Evolutionary conservation across 176 grass and related monocot species (phyloP), one percentile per base, ranked within the genome.

Genomic region (Rhynchospora pubera): DNA sequence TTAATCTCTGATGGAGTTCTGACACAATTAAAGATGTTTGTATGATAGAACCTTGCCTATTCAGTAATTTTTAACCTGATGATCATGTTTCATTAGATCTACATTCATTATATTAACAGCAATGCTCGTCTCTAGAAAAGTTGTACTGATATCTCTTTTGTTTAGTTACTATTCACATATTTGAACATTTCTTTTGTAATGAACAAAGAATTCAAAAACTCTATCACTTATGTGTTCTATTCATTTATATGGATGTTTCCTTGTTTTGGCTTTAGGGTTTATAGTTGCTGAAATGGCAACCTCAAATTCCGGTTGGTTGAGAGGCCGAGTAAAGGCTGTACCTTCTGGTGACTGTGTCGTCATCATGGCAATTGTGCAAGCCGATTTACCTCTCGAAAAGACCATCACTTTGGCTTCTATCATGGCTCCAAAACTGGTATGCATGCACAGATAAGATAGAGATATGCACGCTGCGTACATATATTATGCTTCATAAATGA

Each of bases 321-420:
- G 90, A 86, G 96, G 96, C 57, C 92, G 84, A 85, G 96, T 98
- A 72, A 98, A 98, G 85, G 96, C 89, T 13, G 96, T 98, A 65
- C 88, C 92, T 68, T 98, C 96, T 43, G 96, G 96, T 60, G 96
- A 98, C 65, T 93, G 89, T 47, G 59, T 98, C 57, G 82, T 95
- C 22, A 95, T 98, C 57, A 98, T 98, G 88, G 96, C 92, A 55
- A 90, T 79, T 57, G 88, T 89, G 5, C 95, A 90, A 62, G 87
- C 90, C 16, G 95, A 94, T 47, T 85, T 94, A 12, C 92, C 92
- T 7, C 95, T 91, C 11, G 96, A 98, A 84, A 98, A 95, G 79
- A 89, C 92, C n/a, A 88, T 98, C 68, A 94, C 92, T 79, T 84
- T 98, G 63, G 91, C 96, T 75, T 89, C 93, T 61, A 85, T 98